Evolutionary conservation across 495 filamentous ascomycete genomes (phyloP), one percentile per base, ranked within the genome.

Genomic region (Penicillium tannophilum): DNA sequence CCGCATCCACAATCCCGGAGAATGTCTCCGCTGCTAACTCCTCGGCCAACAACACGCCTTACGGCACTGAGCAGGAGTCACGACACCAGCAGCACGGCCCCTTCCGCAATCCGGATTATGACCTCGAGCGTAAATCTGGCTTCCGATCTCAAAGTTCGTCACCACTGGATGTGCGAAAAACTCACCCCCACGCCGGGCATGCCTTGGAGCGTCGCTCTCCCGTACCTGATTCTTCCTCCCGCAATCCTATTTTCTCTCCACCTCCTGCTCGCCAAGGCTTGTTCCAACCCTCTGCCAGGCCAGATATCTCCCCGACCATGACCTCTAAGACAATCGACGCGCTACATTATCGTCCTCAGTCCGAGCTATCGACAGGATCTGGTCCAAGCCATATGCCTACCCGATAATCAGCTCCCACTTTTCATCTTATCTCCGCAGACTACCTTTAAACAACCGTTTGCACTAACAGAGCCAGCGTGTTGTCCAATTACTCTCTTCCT

Each of bases 1-100:
- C 82, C 6, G 81, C 78, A 42, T 85, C 82, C 6, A 84, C 83
- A 9, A 80, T 84, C 42, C 76, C 81, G 6, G 82, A 86, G 59
- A 80, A 76, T 47, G 69, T 69, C 16, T 81, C 79, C 12, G 75
- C 75, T 6, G 73, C 71, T 17, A 72, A 75, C 49, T 79, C 76
- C 12, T 82, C 79, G 4, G 71, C 74, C 12, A 75, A 75, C 41
- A 78, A 78, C 45, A 80, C 76, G 5, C 74, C 80, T 19, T 80
- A 77, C 41, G 74, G 73, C 28, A 63, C 56, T 19, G 77, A 79
- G n/a, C 75, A 78, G 41, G 75, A 76, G 26, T 65, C 64, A n/a
- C 57, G 63, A 12, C 61, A 61, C 20, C 61, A 60, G 19, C 39
- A 54, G 36, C 65, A 68, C 41, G 70, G 62, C 5, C 58, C 59